Evolutionary conservation across 148 eudicot species (phyloP).

Genomic region (Diospyros kaki): DNA sequence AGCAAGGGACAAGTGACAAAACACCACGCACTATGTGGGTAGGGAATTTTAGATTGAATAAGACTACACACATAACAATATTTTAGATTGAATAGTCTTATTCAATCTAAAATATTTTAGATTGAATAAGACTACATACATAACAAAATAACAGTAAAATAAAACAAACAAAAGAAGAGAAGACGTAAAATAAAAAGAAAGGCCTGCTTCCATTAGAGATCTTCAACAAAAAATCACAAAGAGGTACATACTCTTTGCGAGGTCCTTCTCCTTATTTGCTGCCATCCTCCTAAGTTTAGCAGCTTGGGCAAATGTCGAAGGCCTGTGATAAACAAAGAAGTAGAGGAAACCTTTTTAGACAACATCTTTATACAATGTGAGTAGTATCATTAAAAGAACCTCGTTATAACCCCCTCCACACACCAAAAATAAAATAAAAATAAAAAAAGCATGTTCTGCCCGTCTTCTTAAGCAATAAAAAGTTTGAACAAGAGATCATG

Average conservation of each 20-base stretch:
- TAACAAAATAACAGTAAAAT: neutral
- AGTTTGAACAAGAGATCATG: neutral
- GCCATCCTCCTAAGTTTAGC: slow-evolving; percentile 92
- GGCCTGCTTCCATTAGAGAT: neutral
- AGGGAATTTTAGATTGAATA: neutral
- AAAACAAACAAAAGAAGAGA: neutral
- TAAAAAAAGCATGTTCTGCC: neutral
- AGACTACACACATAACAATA: neutral
- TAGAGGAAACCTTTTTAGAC: neutral
- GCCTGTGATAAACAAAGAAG: slow-evolving; percentile 46
- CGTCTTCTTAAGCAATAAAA: neutral
- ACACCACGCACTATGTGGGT: too few relatives aligned
- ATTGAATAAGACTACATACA: neutral
- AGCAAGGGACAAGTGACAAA: too few relatives aligned
- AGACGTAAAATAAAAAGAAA: neutral
- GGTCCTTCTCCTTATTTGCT: slow-evolving; percentile 87
- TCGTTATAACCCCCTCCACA: neutral
- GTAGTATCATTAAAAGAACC: neutral
- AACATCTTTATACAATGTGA: neutral
- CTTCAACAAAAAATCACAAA: neutral
- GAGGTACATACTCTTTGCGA: slow-evolving; percentile 63
- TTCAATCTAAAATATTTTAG: too few relatives aligned
- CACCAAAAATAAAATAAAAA: neutral
- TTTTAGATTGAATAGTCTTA: too few relatives aligned
- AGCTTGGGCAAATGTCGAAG: slow-evolving; percentile 97